Conservation (phyloP, 2,329 filamentous ascomycete species). For the Penicillium occitanis region DNA sequence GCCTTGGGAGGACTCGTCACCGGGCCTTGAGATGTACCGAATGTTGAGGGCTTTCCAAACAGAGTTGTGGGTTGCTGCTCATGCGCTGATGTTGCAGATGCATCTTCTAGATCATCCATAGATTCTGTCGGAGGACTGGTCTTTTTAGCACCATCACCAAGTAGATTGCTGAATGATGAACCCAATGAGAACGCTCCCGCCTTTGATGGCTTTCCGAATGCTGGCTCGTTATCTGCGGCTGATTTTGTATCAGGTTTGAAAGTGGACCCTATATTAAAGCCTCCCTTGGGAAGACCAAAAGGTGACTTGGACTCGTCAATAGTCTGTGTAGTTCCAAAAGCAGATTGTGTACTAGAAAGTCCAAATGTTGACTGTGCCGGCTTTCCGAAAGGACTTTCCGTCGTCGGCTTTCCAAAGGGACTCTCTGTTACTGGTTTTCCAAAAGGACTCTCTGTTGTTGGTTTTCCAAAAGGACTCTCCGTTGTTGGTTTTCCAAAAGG, state of each 20-base stretch:
- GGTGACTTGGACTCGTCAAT: slow-evolving; percentile 29
- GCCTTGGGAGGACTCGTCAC: slow-evolving; percentile 29
- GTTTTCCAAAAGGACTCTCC: slow-evolving; percentile 25
- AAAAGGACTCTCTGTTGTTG: slow-evolving; percentile 28
- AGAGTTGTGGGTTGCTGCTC: slow-evolving; percentile 27
- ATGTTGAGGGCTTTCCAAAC: slow-evolving; percentile 28
- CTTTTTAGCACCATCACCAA: slow-evolving; percentile 35
- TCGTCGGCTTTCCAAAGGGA: slow-evolving; percentile 32
- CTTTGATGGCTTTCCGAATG: slow-evolving; percentile 25
- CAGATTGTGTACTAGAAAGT: slow-evolving; percentile 26
- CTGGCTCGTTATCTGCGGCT: slow-evolving; percentile 36
- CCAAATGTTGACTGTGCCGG: slow-evolving; percentile 35
- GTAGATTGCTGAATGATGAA: slow-evolving; percentile 41
- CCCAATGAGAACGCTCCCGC: slow-evolving; percentile 41
- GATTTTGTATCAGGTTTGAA: slow-evolving; percentile 47
- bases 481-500: not conserved
- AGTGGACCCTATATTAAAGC: slow-evolving; percentile 46
- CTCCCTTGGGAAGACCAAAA: slow-evolving; percentile 32
- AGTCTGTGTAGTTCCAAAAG: slow-evolving; percentile 31
- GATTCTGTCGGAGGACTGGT: slow-evolving; percentile 35
- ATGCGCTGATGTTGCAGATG: slow-evolving; percentile 22
- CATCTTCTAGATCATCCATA: slow-evolving; percentile 40
- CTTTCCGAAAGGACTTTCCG: slow-evolving; percentile 31
- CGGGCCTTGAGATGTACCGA: slow-evolving; percentile 30
- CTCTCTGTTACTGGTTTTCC: slow-evolving; percentile 27